Evolutionary conservation across 2,329 filamentous ascomycete species (phyloP).

Genomic region (Aspergillus hiratsukae): DNA sequence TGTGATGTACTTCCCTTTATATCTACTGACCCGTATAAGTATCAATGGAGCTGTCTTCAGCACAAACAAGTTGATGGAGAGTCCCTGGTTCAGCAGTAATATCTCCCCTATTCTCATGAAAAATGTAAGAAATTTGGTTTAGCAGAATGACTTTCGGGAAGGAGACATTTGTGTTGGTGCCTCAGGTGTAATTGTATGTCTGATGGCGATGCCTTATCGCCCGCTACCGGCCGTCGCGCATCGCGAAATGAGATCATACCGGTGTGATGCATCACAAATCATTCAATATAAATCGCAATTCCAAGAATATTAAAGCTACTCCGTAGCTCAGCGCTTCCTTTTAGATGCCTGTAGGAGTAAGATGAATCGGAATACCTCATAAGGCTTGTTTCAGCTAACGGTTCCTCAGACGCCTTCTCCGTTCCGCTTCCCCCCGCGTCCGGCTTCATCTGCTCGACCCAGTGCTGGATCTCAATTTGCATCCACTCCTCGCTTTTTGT

Average conservation of each 20-base stretch:
- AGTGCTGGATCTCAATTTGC: slow-evolving; percentile 29
- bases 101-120: not conserved
- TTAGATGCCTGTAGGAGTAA: slow-evolving; percentile 16
- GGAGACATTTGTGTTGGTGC: not conserved
- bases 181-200: not conserved
- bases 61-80: too few species aligned
- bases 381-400: slow-evolving; percentile 1
- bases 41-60: not conserved
- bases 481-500: slow-evolving; percentile 29
- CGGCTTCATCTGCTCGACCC: slow-evolving; percentile 17
- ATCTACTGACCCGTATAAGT: too few species aligned
- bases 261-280: not conserved
- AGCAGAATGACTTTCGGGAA: not conserved
- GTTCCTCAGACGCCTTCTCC: slow-evolving; percentile 15
- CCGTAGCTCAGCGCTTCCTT: not conserved
- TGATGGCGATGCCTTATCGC: not conserved
- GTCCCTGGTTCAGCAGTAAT: not conserved
- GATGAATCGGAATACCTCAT: not conserved
- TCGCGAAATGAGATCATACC: not conserved
- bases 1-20: not conserved
- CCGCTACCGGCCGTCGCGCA: not conserved
- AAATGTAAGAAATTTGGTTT: not conserved
- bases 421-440: slow-evolving; percentile 20
- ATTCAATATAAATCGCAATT: not conserved
- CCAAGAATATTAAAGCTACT: not conserved